These are phyloP conservation scores for Eucalyptus sp. DNA, from an alignment of 345 rosid species.

Conservation along the genomic window DNA sequence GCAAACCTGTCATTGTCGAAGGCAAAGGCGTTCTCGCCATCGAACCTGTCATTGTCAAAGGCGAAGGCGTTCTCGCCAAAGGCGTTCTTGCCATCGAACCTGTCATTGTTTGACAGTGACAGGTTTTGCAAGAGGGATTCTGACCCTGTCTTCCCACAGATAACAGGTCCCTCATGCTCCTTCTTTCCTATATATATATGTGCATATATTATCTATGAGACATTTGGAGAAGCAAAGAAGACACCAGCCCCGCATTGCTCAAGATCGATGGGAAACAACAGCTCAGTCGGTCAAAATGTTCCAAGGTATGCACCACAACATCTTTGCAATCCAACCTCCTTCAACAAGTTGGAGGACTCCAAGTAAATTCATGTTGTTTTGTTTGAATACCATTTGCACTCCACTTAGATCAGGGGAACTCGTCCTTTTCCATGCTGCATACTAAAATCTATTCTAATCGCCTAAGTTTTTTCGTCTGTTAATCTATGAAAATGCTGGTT, in stretches of 20 bases:
- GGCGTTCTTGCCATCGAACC: no score
- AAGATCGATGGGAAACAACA: not conserved
- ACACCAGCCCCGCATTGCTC: not conserved
- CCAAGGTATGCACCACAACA: rapidly evolving
- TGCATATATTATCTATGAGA: no score
- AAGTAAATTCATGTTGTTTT: rapidly evolving
- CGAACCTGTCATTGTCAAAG: no score
- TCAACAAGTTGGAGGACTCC: not conserved
- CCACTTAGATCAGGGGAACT: not conserved
- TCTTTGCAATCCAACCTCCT: not conserved
- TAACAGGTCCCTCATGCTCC: rapidly evolving
- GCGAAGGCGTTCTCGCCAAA: no score
- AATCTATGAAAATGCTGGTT: no score
- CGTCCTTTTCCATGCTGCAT: not conserved
- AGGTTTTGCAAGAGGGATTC: no score
- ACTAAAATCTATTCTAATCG: rapidly evolving
- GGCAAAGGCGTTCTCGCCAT: no score
- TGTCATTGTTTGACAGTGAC: no score
- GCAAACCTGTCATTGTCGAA: no score
- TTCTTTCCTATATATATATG: rapidly evolving
- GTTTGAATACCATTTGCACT: not conserved
- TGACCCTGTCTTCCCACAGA: rapidly evolving
- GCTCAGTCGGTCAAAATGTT: rapidly evolving
- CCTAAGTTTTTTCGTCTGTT: rapidly evolving
- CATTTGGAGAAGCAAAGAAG: not conserved